Conservation (phyloP, 2,329 filamentous ascomycete species). For the Calonectria ilicicola region DNA sequence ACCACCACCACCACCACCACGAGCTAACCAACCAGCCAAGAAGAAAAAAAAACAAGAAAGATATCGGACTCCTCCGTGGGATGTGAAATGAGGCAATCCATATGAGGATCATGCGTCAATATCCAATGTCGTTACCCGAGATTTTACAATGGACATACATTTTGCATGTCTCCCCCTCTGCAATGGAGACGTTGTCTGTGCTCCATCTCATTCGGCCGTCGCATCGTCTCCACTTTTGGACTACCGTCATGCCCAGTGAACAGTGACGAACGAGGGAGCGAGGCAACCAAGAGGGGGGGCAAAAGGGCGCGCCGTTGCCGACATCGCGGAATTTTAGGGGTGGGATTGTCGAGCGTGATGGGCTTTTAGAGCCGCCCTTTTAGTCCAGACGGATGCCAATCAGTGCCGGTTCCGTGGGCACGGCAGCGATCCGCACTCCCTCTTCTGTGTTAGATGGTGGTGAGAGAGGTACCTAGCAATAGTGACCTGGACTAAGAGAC, state of each 20-base stretch:
- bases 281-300: not conserved
- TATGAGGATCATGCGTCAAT: not conserved
- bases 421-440: constrained; percentile 3
- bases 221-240: not conserved
- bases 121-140: not conserved
- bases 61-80: not conserved
- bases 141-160: not conserved
- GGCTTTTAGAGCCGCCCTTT: not conserved
- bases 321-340: not conserved
- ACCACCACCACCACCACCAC: not conserved
- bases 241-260: not conserved
- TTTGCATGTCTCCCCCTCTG: not conserved
- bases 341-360: constrained; percentile 12
- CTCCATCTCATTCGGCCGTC: not conserved
- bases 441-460: not conserved
- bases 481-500: constrained; percentile 2
- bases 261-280: not conserved
- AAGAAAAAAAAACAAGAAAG: not conserved
- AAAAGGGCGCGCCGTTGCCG: constrained; percentile 15
- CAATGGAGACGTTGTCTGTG: not conserved
- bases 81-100: constrained; percentile 3
- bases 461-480: constrained; percentile 4
- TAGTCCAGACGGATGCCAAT: constrained; percentile 2
- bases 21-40: not conserved
- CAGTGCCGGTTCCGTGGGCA: constrained; percentile 4